Percentiles rank a stretch among this genome's conserved stretches.
phyloP scores from a whole-genome alignment of 192 early-diverging fungal species.

The Umbelopsis sp. region DNA sequence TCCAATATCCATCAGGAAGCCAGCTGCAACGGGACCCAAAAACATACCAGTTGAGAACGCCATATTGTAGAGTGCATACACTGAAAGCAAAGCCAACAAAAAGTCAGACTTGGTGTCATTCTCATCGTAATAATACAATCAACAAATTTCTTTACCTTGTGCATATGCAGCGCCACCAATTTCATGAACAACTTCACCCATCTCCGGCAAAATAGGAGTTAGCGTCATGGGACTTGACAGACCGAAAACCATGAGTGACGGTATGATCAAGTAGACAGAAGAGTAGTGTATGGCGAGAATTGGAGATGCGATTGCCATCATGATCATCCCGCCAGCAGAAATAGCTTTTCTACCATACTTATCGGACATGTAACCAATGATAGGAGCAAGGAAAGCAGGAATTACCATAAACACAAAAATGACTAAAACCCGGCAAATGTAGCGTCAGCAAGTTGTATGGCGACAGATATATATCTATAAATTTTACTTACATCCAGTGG shows the following conservation, averaged over 20 bases:
- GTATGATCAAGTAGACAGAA: conserved; percentile 41
- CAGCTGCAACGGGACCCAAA: conserved; percentile 67
- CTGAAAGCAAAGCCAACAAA: conserved; percentile 22
- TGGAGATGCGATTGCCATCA: conserved; percentile 48
- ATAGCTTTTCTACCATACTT: conserved; percentile 49
- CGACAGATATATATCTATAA: background rate
- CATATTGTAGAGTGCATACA: conserved; percentile 79
- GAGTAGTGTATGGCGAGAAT: conserved; percentile 43
- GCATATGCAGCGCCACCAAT: conserved; percentile 45
- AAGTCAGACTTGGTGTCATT: background rate
- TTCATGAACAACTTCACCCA: conserved; percentile 68
- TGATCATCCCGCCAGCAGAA: conserved; percentile 48
- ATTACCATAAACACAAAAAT: conserved; percentile 72
- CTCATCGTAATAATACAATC: no score
- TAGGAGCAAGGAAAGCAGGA: conserved; percentile 64
- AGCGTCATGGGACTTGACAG: conserved; percentile 53
- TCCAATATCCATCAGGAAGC: conserved; percentile 32
- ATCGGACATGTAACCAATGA: conserved; percentile 59
- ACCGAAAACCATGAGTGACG: conserved; percentile 57
- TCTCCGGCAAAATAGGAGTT: conserved; percentile 68
- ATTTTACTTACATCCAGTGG: conserved; percentile 44
- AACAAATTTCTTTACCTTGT: conserved; percentile 28
- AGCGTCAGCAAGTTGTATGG: background rate
- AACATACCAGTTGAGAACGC: conserved; percentile 79
- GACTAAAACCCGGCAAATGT: conserved; percentile 30